Percentiles rank a stretch among this genome's conserved stretches.
These are phyloP conservation scores for Aureobasidium mangrovei DNA, from an alignment of 2,329 filamentous ascomycete species.

Conservation along the genomic window DNA sequence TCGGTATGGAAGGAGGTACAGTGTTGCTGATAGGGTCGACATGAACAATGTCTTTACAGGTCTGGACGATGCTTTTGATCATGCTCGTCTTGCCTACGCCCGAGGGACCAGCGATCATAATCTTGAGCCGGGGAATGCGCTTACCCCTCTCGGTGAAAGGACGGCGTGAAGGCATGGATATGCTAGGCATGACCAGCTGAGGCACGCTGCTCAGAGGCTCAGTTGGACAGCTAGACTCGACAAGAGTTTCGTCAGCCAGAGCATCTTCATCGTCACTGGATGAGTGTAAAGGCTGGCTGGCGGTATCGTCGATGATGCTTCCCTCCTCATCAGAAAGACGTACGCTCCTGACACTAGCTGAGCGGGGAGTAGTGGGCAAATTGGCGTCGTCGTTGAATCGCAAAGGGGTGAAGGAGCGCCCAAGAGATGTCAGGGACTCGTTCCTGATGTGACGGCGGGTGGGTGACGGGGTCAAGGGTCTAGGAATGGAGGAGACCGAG, in stretches of 20 bases:
- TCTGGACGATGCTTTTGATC: conserved; percentile 78
- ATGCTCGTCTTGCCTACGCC: conserved; percentile 84
- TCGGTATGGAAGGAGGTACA: conserved; percentile 6
- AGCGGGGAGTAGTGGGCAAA: conserved; percentile 51
- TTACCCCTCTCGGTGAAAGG: conserved; percentile 86
- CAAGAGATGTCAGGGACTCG: conserved; percentile 23
- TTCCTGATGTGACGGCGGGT: conserved; percentile 22
- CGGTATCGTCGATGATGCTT: conserved; percentile 43
- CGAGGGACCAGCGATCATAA: conserved; percentile 73
- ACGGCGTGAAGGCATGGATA: conserved; percentile 78
- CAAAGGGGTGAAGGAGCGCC: conserved; percentile 40
- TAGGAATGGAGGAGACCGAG: conserved; percentile 19
- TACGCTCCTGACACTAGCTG: conserved; percentile 49
- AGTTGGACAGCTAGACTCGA: conserved; percentile 20
- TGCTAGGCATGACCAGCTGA: conserved; percentile 96
- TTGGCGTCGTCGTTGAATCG: conserved; percentile 38
- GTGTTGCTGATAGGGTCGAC: conserved; percentile 52
- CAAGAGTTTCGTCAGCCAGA: conserved; percentile 29
- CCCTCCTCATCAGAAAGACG: conserved; percentile 50
- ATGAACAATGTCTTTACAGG: conserved; percentile 86
- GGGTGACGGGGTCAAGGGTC: conserved; percentile 20
- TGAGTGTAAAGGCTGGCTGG: conserved; percentile 45
- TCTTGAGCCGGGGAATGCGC: conserved; percentile 73
- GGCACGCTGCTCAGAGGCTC: conserved; percentile 38
- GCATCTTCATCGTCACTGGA: conserved; percentile 50